Base-by-base conservation (phyloP, 257 asterid genomes). In the Rehmannia glutinosa region DNA sequence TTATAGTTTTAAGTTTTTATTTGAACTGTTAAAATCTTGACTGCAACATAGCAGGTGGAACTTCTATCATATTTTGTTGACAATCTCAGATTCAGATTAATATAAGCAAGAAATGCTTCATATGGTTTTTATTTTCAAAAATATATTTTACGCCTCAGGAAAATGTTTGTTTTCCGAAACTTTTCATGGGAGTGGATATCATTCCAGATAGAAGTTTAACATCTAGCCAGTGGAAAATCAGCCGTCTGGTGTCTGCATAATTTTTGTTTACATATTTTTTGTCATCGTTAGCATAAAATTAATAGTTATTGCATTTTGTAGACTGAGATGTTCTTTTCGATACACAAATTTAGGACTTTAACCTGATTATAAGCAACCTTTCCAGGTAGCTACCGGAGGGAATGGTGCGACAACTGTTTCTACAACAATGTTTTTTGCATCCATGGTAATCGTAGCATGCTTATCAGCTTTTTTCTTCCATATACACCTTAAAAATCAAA, bases 381-480 rank as follows among this genome's bases (percentile, higher is more conserved):
- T 77, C 71, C 78, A 93, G 97, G 90, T 90, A 68, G 97, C 99
- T 52, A 82, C 85, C 8, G 42, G 86, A 69, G 94, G 87, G 36
- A 90, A 85, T 77, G 99, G 99, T 33, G 97, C 99, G 41, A 90
- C 99, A 39, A 93, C 99, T 64, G 99, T 93, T 58, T 93, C 99
- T 28, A 97, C 99, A 39, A 90, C 99, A 32, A 91, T 91, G 96
- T 62, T 90, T 71, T 85, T 90, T 73, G 96, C 99, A 68, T 78
- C 92, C 39, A 76, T 83, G 97, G 99, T 93, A 85, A 81, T 9
- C 46, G 12, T 43, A 41, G 33, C 56, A 19, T 53, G 56, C 49
- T 38, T 55, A 33, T 47, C 6, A 12, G 47, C 60, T 49, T 63
- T 54, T 47, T 63, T 25, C 12, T 12, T 13, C 2, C 11, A 0